Evolutionary conservation across 805 yeast species (phyloP).

Genomic region (Candida khao-thaluensis): DNA sequence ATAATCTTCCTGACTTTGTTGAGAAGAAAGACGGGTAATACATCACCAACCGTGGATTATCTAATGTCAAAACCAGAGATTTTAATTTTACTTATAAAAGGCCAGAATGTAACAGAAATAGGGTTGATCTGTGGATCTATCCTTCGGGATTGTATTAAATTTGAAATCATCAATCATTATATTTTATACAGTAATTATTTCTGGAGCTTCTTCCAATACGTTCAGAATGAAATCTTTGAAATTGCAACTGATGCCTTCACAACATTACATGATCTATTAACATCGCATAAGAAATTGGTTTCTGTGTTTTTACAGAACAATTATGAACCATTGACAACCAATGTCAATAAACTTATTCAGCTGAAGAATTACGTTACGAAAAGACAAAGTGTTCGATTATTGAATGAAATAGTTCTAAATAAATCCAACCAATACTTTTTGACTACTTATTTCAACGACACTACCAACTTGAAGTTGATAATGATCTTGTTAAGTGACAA

Average conservation of each 20-base stretch:
- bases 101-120: constrained; percentile 72
- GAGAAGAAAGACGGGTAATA: constrained; percentile 71
- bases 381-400: constrained; percentile 79
- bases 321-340: constrained; percentile 54
- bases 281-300: constrained; percentile 66
- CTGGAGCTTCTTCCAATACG: constrained; percentile 84
- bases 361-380: constrained; percentile 88
- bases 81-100: constrained; percentile 57
- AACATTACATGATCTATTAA: constrained; percentile 67
- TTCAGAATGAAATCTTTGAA: constrained; percentile 77
- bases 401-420: constrained; percentile 68
- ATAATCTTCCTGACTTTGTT: constrained; percentile 71
- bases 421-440: constrained; percentile 71
- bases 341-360: constrained; percentile 68
- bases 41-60: constrained; percentile 87
- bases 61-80: constrained; percentile 65
- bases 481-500: constrained; percentile 87
- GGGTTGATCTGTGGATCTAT: constrained; percentile 76
- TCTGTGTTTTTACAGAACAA: constrained; percentile 66
- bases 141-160: constrained; percentile 79
- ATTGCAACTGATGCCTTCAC: constrained; percentile 87
- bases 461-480: constrained; percentile 78
- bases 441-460: constrained; percentile 73
- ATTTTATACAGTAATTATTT: constrained; percentile 59
- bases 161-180: constrained; percentile 64